phyloP scores from a whole-genome alignment of 306 rosid species.

The Trifolium pratense region DNA sequence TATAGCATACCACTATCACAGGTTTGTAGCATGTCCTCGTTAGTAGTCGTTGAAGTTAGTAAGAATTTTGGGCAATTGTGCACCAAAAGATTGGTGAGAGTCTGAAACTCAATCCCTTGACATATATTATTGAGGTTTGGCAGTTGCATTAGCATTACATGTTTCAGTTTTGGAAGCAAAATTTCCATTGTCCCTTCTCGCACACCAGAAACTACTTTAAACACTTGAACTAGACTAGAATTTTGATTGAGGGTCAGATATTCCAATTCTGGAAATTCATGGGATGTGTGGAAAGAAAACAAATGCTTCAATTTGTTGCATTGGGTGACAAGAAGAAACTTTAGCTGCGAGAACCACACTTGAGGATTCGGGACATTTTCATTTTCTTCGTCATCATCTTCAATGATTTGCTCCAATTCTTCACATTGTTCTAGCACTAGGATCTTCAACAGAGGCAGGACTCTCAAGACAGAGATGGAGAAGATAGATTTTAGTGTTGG shows the following conservation, averaged over 20 bases:
- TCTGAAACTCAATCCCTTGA: conserved; percentile 23
- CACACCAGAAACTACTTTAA: background rate
- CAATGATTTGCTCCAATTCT: conserved; percentile 35
- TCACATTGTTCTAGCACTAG: background rate
- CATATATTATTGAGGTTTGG: background rate
- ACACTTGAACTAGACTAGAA: conserved; percentile 15
- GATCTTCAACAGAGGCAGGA: conserved; percentile 8
- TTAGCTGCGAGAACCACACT: background rate
- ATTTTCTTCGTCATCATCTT: conserved; percentile 7
- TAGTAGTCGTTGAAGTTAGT: conserved; percentile 10
- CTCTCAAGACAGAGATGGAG: conserved; percentile 1
- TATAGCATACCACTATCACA: background rate
- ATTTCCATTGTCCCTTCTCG: conserved; percentile 1
- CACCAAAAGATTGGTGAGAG: background rate
- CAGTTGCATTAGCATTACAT: background rate
- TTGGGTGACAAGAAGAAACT: background rate
- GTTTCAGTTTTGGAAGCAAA: conserved; percentile 34
- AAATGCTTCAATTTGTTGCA: conserved; percentile 36
- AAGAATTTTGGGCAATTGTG: conserved; percentile 29
- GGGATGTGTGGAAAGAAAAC: background rate
- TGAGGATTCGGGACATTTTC: background rate
- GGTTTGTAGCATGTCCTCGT: background rate
- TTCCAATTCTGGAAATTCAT: conserved; percentile 20
- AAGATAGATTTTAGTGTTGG: conserved; percentile 29
- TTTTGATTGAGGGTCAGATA: background rate